Evolutionary conservation across 768 basidiomycete genomes (phyloP), one percentile per base, ranked within the genome.

Genomic region (Fibroporia radiculosa): DNA sequence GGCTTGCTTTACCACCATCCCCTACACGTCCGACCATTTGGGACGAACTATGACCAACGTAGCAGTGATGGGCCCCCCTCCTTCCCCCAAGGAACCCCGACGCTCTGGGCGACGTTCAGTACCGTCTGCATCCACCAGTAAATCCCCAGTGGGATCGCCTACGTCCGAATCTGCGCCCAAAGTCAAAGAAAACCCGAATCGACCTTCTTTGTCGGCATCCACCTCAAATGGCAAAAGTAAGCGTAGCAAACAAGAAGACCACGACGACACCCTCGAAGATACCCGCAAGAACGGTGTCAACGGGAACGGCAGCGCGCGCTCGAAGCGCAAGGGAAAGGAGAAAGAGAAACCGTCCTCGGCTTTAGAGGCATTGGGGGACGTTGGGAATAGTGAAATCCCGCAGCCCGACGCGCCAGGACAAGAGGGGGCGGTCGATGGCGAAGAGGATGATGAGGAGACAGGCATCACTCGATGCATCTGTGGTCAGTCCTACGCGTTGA

Each of bases 391-490:
- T 1, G 50, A 60, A 23, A 56, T 27, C 68, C 71, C 16, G 23
- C 38, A 20, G 20, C 14, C 64, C 63, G 16, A 63, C 65, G 24
- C 56, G 60, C n/a, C 4, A 10, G 42, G 33, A 26, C n/a, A 25
- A 13, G 38, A 22, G 11, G 42, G 24, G 32, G 24, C 3, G 7
- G 13, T 72, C 44, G 63, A 67, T 43, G 70, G 64, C 47, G 74
- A 73, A 36, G 82, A 68, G 19, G 67, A 68, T 38, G 69, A 78
- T 35, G 80, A 82, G 56, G 82, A 78, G 39, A 64, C 66, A 42
- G 74, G 77, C 26, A 60, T 77, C 48, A 93, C 90, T 59, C 82
- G 90, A 52, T 93, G 90, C 63, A 75, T 92, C 41, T 93, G 90
- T 70, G 85, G 84, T 90, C 56, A 57, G 78, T 67, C 52, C 51